phyloP scores from a whole-genome alignment of 2,329 filamentous ascomycete species.

The Curvularia hawaiiensis region DNA sequence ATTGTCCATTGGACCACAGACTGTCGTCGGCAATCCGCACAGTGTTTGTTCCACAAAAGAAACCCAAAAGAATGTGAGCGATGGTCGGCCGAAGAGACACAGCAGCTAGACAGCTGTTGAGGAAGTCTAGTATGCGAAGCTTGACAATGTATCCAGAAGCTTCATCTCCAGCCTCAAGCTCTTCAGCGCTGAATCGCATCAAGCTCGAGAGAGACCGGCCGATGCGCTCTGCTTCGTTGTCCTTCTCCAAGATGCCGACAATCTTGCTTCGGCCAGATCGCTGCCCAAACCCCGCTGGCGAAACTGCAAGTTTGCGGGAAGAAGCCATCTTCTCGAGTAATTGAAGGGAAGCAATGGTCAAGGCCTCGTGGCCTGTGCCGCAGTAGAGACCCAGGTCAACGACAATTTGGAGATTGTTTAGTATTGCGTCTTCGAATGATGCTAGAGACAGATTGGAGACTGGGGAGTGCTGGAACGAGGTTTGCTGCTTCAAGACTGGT shows the following conservation, averaged over 20 bases:
- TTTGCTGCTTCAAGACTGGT: slow-evolving; percentile 73
- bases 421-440: slow-evolving; percentile 90
- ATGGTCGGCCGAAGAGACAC: slow-evolving; percentile 81
- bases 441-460: slow-evolving; percentile 78
- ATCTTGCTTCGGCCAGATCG: slow-evolving; percentile 78
- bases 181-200: slow-evolving; percentile 68
- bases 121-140: slow-evolving; percentile 80
- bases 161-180: slow-evolving; percentile 71
- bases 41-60: slow-evolving; percentile 73
- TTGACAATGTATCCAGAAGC: slow-evolving; percentile 82
- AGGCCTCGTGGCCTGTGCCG: slow-evolving; percentile 77
- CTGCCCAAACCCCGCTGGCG: slow-evolving; percentile 66
- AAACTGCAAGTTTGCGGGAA: slow-evolving; percentile 78
- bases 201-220: slow-evolving; percentile 73
- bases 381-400: slow-evolving; percentile 86
- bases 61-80: slow-evolving; percentile 88
- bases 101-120: slow-evolving; percentile 78
- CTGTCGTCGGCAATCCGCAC: slow-evolving; percentile 72
- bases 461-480: slow-evolving; percentile 61
- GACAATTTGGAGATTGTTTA: slow-evolving; percentile 79
- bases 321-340: slow-evolving; percentile 85
- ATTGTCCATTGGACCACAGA: slow-evolving; percentile 71
- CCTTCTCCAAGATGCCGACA: slow-evolving; percentile 83
- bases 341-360: slow-evolving; percentile 80
- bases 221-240: slow-evolving; percentile 81